phyloP scores from a whole-genome alignment of 495 filamentous ascomycete genomes.

The Niebla homalea region DNA sequence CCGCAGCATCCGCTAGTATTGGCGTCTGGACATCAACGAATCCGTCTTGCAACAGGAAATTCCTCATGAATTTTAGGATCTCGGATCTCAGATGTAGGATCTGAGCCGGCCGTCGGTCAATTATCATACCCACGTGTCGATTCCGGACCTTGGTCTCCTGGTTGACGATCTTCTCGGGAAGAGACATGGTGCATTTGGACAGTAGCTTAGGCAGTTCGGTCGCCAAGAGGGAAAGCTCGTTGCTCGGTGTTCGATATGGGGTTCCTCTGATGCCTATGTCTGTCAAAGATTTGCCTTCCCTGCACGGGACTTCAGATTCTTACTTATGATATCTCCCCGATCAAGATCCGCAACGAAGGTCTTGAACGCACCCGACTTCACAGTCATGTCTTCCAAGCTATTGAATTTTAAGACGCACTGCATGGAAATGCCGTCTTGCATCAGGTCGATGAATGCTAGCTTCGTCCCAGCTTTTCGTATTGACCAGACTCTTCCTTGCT shows the following conservation, averaged over 20 bases:
- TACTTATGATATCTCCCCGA: constrained; percentile 69
- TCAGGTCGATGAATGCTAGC: constrained; percentile 73
- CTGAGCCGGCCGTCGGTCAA: constrained; percentile 51
- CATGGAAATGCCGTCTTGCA: constrained; percentile 51
- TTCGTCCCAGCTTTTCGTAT: constrained; percentile 48
- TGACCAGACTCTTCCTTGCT: constrained; percentile 50
- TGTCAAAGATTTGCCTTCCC: constrained; percentile 9
- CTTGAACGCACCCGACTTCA: constrained; percentile 40
- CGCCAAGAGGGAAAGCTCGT: constrained; percentile 66
- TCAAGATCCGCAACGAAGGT: constrained; percentile 42
- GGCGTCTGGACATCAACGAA: constrained; percentile 88
- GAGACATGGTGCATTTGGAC: constrained; percentile 59
- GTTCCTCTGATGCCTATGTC: constrained; percentile 50
- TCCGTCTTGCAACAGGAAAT: constrained; percentile 52
- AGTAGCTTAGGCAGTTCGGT: constrained; percentile 55
- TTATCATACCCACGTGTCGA: constrained; percentile 73
- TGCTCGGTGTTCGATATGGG: constrained; percentile 54
- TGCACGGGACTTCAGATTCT: constrained; percentile 21
- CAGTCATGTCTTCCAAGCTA: constrained; percentile 31
- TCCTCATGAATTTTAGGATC: constrained; percentile 59
- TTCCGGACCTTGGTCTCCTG: constrained; percentile 50
- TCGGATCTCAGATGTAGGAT: constrained; percentile 58
- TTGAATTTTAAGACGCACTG: constrained; percentile 61
- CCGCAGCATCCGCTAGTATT: constrained; percentile 59
- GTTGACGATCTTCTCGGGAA: constrained; percentile 53